Evolutionary conservation across 2,329 filamentous ascomycete genomes (phyloP), one percentile per base, ranked within the genome.

Genomic region (Pseudogymnoascus pannorum): DNA sequence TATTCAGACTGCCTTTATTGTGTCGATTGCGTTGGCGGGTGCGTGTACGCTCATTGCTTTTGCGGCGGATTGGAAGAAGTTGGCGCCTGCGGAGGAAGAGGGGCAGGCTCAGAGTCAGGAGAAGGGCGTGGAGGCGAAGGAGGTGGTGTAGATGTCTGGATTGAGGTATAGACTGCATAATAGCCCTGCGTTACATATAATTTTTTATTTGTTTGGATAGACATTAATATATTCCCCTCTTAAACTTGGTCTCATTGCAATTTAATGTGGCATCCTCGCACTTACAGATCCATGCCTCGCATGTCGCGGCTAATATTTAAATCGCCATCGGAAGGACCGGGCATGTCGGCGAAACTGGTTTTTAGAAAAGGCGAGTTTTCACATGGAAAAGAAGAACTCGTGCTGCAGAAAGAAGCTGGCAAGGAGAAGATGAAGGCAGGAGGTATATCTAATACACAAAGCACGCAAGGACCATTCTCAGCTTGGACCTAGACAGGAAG

Each of bases 21-120:
- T 71, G 57, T 58, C 67, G 14, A 70, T 72, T 67, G 69, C 64
- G 18, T 63, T 68, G n/a, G 69, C 70, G 35, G 58, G 7, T 2
- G n/a, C 44, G 44, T 18, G n/a, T 51, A 51, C 44, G n/a, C n/a
- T 51, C 29, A 29, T 51, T 51, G 44, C 44, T 1, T 51, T 51
- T 51, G 12, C 4, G 8, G 44, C 44, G 44, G 12, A 11, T 2
- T 51, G 44, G 44, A 1, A 29, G 44, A 51, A 29, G 44, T 29
- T 51, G 22, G 8, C 16, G 4, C 6, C 44, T 29, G 8, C 44
- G 24, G 8, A 3, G 24, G 44, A 5, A 3, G 44, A 51, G 7
- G 24, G n/a, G 14, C 1, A n/a, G 42, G 4, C 11, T 44, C 20
- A 16, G 14, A 24, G 12, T 7, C 5, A 2, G 5, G 40, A 44